Percentiles rank a stretch among this genome's conserved stretches.
Conservation (phyloP, 2,329 filamentous ascomycete species). For the Neocatenulostroma microsporum region DNA sequence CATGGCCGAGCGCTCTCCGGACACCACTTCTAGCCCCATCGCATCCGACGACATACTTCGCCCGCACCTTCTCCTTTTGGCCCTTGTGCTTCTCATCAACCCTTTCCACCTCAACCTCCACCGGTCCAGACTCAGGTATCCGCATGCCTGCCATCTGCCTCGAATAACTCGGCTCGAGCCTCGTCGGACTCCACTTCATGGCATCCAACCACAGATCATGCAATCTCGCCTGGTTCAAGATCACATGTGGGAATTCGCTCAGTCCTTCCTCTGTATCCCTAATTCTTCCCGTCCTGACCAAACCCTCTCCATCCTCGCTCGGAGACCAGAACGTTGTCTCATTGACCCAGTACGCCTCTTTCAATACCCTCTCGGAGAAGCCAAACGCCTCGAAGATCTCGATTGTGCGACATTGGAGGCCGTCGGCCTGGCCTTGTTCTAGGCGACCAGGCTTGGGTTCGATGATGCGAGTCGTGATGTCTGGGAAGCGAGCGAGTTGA, state of each 20-base stretch:
- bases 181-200: constrained; percentile 26
- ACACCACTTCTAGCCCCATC: constrained; percentile 29
- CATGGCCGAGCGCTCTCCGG: constrained; percentile 23
- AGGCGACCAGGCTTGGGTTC: constrained; percentile 26
- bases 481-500: constrained; percentile 43
- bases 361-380: constrained; percentile 56
- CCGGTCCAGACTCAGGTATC: constrained; percentile 39
- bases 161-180: constrained; percentile 26
- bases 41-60: constrained; percentile 31
- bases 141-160: constrained; percentile 18
- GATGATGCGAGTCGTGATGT: constrained; percentile 43
- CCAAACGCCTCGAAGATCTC: constrained; percentile 70
- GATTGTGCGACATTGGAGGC: constrained; percentile 57
- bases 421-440: constrained; percentile 41
- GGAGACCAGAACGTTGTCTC: constrained; percentile 58
- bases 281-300: constrained; percentile 53
- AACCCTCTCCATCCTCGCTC: constrained; percentile 45
- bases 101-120: constrained; percentile 41
- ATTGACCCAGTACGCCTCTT: constrained; percentile 61
- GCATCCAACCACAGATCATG: constrained; percentile 42
- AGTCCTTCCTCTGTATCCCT: constrained; percentile 56
- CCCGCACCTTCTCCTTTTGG: constrained; percentile 23
- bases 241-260: constrained; percentile 57
- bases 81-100: constrained; percentile 27
- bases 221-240: constrained; percentile 64